These are phyloP conservation scores for Dothistroma pini DNA, from an alignment of 2,329 filamentous ascomycete species.

Conservation along the genomic window DNA sequence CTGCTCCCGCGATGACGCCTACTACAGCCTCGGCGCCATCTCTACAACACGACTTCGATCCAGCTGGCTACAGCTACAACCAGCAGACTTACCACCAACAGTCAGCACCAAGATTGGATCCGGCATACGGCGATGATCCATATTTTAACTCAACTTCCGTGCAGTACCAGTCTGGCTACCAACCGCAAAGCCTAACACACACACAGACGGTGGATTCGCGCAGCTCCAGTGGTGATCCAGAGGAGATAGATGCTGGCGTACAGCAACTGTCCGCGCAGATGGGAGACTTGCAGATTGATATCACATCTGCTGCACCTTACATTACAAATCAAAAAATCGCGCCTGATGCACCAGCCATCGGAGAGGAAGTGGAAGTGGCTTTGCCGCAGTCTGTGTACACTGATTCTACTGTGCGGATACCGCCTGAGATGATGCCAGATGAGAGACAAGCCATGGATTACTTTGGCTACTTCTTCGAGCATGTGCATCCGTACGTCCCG, in stretches of 20 bases:
- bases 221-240: conserved; percentile 31
- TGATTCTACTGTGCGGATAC: conserved; percentile 79
- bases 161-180: conserved; percentile 21
- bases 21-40: conserved; percentile 19
- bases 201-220: conserved; percentile 27
- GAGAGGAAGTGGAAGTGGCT: conserved; percentile 63
- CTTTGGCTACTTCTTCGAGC: conserved; percentile 84
- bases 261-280: conserved; percentile 56
- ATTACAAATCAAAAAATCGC: conserved; percentile 62
- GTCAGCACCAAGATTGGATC: conserved; percentile 12
- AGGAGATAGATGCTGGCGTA: conserved; percentile 33
- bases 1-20: conserved; percentile 5
- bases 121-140: conserved; percentile 12
- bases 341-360: conserved; percentile 60
- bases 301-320: conserved; percentile 83
- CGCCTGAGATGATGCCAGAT: conserved; percentile 86
- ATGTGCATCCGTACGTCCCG: conserved; percentile 90
- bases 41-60: conserved; percentile 17
- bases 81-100: conserved; percentile 17
- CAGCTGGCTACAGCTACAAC: conserved; percentile 12
- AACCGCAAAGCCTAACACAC: conserved; percentile 20
- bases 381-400: conserved; percentile 67
- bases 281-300: conserved; percentile 81
- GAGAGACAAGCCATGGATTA: conserved; percentile 78
- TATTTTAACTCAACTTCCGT: conserved; percentile 15